These are phyloP conservation scores for Iris pallida DNA, from an alignment of 116 monocot genomes.

Conservation along the genomic window DNA sequence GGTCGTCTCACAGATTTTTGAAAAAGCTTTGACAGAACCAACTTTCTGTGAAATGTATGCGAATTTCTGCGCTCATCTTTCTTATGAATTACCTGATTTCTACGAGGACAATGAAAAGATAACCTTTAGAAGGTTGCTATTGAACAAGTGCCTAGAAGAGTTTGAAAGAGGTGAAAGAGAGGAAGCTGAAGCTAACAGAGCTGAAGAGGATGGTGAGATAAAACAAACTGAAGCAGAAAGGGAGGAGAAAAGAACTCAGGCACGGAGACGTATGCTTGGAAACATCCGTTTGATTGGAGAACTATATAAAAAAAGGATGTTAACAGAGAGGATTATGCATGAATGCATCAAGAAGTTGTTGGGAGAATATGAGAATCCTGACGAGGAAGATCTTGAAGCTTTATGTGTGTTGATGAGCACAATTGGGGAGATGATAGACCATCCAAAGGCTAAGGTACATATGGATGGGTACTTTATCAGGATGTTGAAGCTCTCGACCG, in stretches of 20 bases:
- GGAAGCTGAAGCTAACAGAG: slow-evolving; percentile 64
- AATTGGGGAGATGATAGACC: slow-evolving; percentile 87
- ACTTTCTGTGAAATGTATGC: slow-evolving; percentile 99
- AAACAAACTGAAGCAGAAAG: slow-evolving; percentile 50
- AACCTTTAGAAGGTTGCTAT: slow-evolving; percentile 76
- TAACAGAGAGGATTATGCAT: slow-evolving; percentile 93
- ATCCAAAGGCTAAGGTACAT: slow-evolving; percentile 60
- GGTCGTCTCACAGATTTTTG: slow-evolving; percentile 93
- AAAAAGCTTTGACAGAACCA: slow-evolving; percentile 93
- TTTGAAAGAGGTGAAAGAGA: slow-evolving; percentile 93
- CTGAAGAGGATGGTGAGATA: slow-evolving; percentile 64
- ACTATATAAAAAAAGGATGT: slow-evolving; percentile 88
- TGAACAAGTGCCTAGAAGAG: slow-evolving; percentile 94
- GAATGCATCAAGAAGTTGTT: slow-evolving; percentile 86
- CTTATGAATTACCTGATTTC: slow-evolving; percentile 70
- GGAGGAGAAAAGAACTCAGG: slow-evolving; percentile 59
- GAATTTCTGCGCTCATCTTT: slow-evolving; percentile 67
- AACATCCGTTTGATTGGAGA: slow-evolving; percentile 94
- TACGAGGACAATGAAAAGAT: slow-evolving; percentile 69
- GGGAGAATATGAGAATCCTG: slow-evolving; percentile 51
- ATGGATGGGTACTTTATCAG: slow-evolving; percentile 81
- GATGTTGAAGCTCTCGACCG: slow-evolving; percentile 59
- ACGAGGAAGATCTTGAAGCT: slow-evolving; percentile 86
- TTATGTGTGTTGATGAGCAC: slow-evolving; percentile 92
- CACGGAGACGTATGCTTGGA: slow-evolving; percentile 80